phyloP scores from a whole-genome alignment of 495 filamentous ascomycete genomes.

The Lineolata rhizophorae region DNA sequence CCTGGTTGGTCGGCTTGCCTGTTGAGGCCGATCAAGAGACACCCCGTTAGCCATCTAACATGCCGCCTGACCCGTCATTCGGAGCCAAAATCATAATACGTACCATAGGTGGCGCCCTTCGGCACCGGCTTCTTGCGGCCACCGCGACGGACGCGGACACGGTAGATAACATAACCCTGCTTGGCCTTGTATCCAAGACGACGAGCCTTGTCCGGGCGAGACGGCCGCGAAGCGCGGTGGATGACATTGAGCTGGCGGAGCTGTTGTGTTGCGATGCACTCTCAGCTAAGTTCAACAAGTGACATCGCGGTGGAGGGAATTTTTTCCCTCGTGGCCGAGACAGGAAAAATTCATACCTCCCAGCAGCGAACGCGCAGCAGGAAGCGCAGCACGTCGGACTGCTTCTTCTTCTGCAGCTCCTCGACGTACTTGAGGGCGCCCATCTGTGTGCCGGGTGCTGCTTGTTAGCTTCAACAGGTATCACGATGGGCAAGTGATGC shows the following conservation, averaged over 20 bases:
- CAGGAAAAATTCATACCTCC: slow-evolving; percentile 61
- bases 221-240: slow-evolving; percentile 94
- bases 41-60: too few species aligned
- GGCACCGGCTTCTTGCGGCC: slow-evolving; percentile 79
- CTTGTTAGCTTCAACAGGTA: too few species aligned
- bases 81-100: slow-evolving; percentile 16
- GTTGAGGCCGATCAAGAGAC: slow-evolving; percentile 11
- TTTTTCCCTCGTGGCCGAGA: slow-evolving; percentile 5
- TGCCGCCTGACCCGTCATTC: not conserved
- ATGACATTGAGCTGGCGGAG: slow-evolving; percentile 96
- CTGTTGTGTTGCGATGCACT: slow-evolving; percentile 89
- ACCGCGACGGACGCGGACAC: slow-evolving; percentile 88
- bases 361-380: slow-evolving; percentile 98
- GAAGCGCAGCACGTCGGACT: slow-evolving; percentile 97
- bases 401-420: slow-evolving; percentile 99
- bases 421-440: slow-evolving; percentile 78
- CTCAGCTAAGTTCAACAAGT: slow-evolving; percentile 99
- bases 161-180: slow-evolving; percentile 99
- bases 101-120: slow-evolving; percentile 98
- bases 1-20: slow-evolving; percentile 99
- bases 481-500: too few species aligned
- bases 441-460: too few species aligned
- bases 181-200: slow-evolving; percentile 99
- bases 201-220: slow-evolving; percentile 97
- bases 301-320: slow-evolving; percentile 51